Evolutionary conservation across 305 asterid species (phyloP), one percentile per base, ranked within the genome.

Genomic region (Fraxinus nigra): DNA sequence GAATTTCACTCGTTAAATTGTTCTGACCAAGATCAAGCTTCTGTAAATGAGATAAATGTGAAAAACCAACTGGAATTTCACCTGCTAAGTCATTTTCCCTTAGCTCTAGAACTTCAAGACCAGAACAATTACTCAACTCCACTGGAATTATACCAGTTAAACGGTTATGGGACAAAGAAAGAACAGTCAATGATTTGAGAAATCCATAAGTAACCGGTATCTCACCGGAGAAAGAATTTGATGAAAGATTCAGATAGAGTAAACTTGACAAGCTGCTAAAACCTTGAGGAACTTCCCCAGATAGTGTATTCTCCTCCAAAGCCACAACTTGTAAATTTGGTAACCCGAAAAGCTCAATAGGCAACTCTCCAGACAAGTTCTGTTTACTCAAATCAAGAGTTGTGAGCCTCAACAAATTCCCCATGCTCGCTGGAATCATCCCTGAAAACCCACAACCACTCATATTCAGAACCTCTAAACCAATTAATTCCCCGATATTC

Each of bases 181-280:
- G 90, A 73, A 84, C 90, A 11, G 73, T 51, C 83, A 93, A 77
- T 11, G 93, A 90, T 82, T 82, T 51, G 37, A 93, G 92, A 77
- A 93, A 93, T 18, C 93, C 94, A 85, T 87, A 93, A 32, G 92
- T 87, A 67, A 90, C 84, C 5, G 95, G 94, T 82, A 93, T 87
- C 83, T 80, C 87, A 35, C 93, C 94, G 3, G 92, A 80, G 82
- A 92, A 92, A 72, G 82, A 77, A 89, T 94, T 94, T 1, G 89
- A 85, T 0, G 97, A 94, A 26, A 94, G 93, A 84, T 94, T 92
- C 77, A 94, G 91, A 83, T 85, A 83, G 78, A 86, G 87, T 88
- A 94, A 85, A 84, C 94, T 48, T 13, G 96, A 91, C 84, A 92
- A 85, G 85, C 98, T 92, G 86, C 98, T 91, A 87, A 94, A 92